Evolutionary conservation across 1,284 basidiomycete genomes (phyloP), one percentile per base, ranked within the genome.

Genomic region (Papiliotrema flavescens): DNA sequence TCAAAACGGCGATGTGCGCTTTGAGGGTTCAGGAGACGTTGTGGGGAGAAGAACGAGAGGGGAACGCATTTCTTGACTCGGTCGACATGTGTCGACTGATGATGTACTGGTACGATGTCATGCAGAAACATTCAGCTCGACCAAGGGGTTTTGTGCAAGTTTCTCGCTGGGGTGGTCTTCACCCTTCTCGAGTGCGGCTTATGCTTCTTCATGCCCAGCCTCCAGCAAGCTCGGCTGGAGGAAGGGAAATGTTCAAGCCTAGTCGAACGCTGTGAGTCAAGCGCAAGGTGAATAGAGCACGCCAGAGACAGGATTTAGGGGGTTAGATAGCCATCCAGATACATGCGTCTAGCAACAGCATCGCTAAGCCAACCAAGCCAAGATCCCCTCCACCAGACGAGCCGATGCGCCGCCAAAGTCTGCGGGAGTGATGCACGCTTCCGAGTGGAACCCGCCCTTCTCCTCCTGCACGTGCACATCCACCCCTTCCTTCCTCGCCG

Each of bases 401-500:
- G 19, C 49, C 6, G 43, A 24, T 19, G 55, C 37, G 2, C 51
- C 60, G 19, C 54, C 47, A 20, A 53, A 19, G 24, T 61, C 60
- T 14, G 32, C 53, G 20, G 57, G 60, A 19, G 51, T n/a, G 5
- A 56, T 44, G 46, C 60, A 59, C 14, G 34, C 42, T 46, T 59
- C 60, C 6, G 49, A 32, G 26, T 61, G 60, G 32, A 46, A 53
- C 1, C 60, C 60, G 23, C 60, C 60, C 14, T 3, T 3, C 23
- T 59, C 51, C 35, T 52, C 50, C 15, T 41, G 19, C 26, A 52
- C n/a, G 2, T 9, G 34, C n/a, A 59, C 48, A 2, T 59, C 41
- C 5, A 59, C 47, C 14, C 57, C 57, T 28, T 20, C 39, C 13
- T 49, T 39, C 15, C 36, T 28, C 24, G 57, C 56, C 7, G 20